Evolutionary conservation across 2,329 filamentous ascomycete genomes (phyloP), one percentile per base, ranked within the genome.

Genomic region (Ceratocystis eucalypticola): DNA sequence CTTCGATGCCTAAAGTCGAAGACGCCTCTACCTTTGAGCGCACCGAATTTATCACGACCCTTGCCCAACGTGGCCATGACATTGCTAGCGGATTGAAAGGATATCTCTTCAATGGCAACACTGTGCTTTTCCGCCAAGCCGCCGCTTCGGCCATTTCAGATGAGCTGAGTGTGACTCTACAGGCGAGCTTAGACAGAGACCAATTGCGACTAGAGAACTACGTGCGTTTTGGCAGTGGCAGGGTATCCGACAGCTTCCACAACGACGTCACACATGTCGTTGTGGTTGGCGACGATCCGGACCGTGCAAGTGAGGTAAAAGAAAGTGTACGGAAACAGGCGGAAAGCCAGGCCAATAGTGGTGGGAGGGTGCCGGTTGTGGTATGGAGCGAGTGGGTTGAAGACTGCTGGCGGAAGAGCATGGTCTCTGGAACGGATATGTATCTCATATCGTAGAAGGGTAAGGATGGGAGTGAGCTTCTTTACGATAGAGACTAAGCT

Each of bases 321-420:
- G 77, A 75, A 4, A 74, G 75, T n/a, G 72, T 85, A 12, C 77
- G 81, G 41, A 72, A 76, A 4, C 71, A 73, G 62, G 75, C 84
- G 20, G 80, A 82, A 67, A 71, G 70, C n/a, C 46, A 55, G 50
- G n/a, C 20, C 17, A 33, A 17, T 5, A 61, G 57, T 20, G 17
- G n/a, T 20, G 57, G n/a, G 12, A 8, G 5, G 15, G n/a, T 22
- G 45, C 89, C 92, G 0, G 80, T 89, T 69, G 75, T 93, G 5
- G 88, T 96, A 1, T 82, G 77, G 0, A 74, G 80, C 8, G 78
- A 79, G 15, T 99, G 94, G 94, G 76, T 96, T 0, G 81, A 86
- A 63, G 85, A 88, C 64, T 89, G 89, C 71, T 96, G 92, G 91
- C 79, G 79, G 67, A 89, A 93, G 73, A 81, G 80, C 69, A 96